phyloP scores from a whole-genome alignment of 257 asterid species.

The Solanum pinnatisectum region DNA sequence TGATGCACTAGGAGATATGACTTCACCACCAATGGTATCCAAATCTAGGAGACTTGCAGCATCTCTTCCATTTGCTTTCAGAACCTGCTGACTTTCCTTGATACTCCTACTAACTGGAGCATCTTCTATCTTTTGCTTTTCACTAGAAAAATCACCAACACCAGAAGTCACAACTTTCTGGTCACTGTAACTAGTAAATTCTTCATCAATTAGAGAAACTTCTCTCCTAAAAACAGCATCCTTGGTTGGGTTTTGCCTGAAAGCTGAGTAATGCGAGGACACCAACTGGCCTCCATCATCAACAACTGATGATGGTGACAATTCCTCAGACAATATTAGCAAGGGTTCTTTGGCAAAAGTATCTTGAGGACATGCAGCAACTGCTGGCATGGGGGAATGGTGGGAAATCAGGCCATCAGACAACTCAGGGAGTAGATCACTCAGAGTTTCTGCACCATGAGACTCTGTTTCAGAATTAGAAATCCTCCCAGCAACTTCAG shows the following conservation, averaged over 20 bases:
- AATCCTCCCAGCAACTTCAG: conserved; percentile 20
- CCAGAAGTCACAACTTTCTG: conserved; percentile 12
- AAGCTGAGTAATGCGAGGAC: conserved; percentile 13
- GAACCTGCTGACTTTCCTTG: conserved; percentile 16
- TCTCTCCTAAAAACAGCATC: conserved; percentile 23
- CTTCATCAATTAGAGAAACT: conserved; percentile 35
- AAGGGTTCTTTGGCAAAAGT: conserved; percentile 11
- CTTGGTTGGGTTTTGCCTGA: conserved; percentile 1
- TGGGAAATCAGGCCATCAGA: conserved; percentile 21
- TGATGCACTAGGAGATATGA: conserved; percentile 12
- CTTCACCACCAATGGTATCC: conserved; percentile 13
- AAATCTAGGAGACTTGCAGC: conserved; percentile 7
- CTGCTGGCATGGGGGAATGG: conserved; percentile 9
- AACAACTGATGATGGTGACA: conserved; percentile 15
- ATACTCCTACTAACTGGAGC: not conserved
- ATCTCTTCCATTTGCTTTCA: conserved; percentile 9
- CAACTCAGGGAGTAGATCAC: conserved; percentile 17
- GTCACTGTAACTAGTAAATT: conserved; percentile 22
- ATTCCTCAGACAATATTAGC: conserved; percentile 8
- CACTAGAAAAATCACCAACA: conserved; percentile 7
- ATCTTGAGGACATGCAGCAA: conserved; percentile 14
- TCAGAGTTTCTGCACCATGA: conserved; percentile 17
- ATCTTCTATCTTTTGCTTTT: conserved; percentile 17
- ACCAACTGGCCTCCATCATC: conserved; percentile 23
- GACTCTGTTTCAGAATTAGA: conserved; percentile 16